A percentile compares a stretch with the other conserved stretches of the same genome.
These are phyloP conservation scores for Vanrija humicola DNA, from an alignment of 1,284 basidiomycete genomes.

Conservation along the genomic window DNA sequence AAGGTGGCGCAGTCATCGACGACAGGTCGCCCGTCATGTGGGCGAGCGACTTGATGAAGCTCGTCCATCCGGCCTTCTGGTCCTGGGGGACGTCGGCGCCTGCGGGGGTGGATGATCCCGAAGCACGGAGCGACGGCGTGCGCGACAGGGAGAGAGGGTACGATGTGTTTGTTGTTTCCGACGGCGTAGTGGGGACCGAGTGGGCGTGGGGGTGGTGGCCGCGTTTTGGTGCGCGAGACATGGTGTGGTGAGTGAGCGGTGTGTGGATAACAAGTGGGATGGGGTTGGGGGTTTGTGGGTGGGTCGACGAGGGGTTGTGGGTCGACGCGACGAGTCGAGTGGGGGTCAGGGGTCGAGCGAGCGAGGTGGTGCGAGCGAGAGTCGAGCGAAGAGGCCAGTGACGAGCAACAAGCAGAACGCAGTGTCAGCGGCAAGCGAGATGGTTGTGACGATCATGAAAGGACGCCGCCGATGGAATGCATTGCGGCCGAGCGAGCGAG, in stretches of 20 bases:
- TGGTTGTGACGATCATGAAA: too few species aligned
- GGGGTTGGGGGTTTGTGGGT: too few species aligned
- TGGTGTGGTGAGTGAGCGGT: not conserved
- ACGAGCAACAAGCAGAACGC: too few species aligned
- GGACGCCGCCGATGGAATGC: too few species aligned
- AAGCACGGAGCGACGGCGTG: not conserved
- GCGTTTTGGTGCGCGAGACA: not conserved
- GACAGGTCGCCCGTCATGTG: conserved; percentile 89
- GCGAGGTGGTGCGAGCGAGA: too few species aligned
- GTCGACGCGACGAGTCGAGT: too few species aligned
- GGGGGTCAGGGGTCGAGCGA: too few species aligned
- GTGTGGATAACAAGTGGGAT: not conserved
- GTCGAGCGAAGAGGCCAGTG: too few species aligned
- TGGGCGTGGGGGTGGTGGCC: not conserved
- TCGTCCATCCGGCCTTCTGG: conserved; percentile 50
- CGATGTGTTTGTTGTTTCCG: not conserved
- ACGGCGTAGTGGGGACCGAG: not conserved
- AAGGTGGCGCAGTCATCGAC: conserved; percentile 81
- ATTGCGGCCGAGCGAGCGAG: too few species aligned
- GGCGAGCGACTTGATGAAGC: conserved; percentile 59
- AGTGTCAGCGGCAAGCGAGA: too few species aligned
- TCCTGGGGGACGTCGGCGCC: conserved; percentile 48
- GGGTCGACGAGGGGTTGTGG: too few species aligned
- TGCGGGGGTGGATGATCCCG: conserved; percentile 2
- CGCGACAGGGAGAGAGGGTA: not conserved